These are phyloP conservation scores for Oxalis stricta DNA, from an alignment of 441 rosid genomes.

Conservation along the genomic window DNA sequence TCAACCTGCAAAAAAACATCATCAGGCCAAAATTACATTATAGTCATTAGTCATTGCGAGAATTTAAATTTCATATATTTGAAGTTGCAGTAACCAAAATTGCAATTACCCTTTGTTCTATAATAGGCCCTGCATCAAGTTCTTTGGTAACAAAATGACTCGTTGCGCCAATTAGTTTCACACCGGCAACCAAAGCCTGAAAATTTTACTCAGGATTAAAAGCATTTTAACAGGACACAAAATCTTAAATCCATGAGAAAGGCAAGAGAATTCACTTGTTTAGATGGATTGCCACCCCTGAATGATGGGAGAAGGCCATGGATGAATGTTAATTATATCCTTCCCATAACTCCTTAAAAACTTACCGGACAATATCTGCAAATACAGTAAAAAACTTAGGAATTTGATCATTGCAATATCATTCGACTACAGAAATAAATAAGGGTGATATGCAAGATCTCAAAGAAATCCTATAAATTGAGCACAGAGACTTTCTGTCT, in stretches of 20 bases:
- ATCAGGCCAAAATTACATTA: too few relatives aligned
- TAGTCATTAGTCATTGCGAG: neutral
- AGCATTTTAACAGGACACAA: constrained; percentile 4
- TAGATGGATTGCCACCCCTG: constrained; percentile 67
- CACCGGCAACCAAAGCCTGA: constrained; percentile 97
- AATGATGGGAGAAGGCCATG: constrained; percentile 97
- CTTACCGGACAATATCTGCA: constrained; percentile 60
- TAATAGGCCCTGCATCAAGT: constrained; percentile 89
- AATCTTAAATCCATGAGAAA: constrained; percentile 1
- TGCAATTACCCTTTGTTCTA: constrained; percentile 75
- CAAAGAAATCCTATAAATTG: neutral
- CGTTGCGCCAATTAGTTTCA: constrained; percentile 90
- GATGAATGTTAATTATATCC: constrained; percentile 89
- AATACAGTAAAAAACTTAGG: neutral
- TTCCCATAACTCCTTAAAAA: constrained; percentile 68
- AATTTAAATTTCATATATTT: neutral
- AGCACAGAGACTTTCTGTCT: neutral
- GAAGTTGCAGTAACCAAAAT: neutral
- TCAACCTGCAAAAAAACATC: constrained; percentile 49
- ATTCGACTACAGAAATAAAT: constrained; percentile 5
- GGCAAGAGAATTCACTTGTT: constrained; percentile 42
- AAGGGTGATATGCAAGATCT: neutral
- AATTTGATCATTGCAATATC: neutral
- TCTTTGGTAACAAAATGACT: constrained; percentile 82
- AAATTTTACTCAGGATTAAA: constrained; percentile 17